Base-by-base conservation (phyloP, 2,329 filamentous ascomycete genomes). In the Neofusicoccum cordaticola region DNA sequence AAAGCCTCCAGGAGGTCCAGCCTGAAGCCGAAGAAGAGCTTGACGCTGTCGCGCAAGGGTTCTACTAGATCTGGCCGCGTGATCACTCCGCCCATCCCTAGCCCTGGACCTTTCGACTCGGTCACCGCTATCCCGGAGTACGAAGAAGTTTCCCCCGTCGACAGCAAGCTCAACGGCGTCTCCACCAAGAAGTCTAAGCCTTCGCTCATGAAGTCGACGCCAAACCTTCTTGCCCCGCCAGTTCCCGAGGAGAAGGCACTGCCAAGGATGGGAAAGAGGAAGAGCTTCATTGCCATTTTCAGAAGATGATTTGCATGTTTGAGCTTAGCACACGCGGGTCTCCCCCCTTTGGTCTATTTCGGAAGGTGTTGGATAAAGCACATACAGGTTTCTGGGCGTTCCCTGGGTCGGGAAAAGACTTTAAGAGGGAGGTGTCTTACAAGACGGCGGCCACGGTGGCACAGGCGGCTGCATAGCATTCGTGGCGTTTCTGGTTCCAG, bases 221-320 rank as follows among this genome's bases (percentile, higher is more conserved):
- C 66, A 4, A 67, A 67, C n/a, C 60, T 69, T 7, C 31, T 44
- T 3, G 72, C 74, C 31, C 75, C 75, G 17, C 72, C 74, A 6
- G 71, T 74, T 37, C 74, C 74, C 42, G 66, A 73, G 65, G 70
- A 76, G 65, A 67, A 67, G 27, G 65, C 70, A 12, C 69, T 69
- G n/a, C 70, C 74, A n/a, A 77, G 73, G 64, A 71, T 81, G 50
- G 74, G 75, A 61, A 82, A 82, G 72, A 74, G 80, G 65, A 82
- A 82, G 72, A 82, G 80, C 66, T 78, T 83, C 65, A 68, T 81
- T 64, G 72, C 74, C 22, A 78, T 81, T 37, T 82, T 82, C 68
- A 76, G 75, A 62, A 72, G 74, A 47, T 73, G 67, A 68, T 37
- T 51, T 41, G 58, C 45, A 51, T 11, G 15, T 51, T 42, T 4